Evolutionary conservation across 2,329 filamentous ascomycete species (phyloP).

Genomic region (Fusarium sp.): DNA sequence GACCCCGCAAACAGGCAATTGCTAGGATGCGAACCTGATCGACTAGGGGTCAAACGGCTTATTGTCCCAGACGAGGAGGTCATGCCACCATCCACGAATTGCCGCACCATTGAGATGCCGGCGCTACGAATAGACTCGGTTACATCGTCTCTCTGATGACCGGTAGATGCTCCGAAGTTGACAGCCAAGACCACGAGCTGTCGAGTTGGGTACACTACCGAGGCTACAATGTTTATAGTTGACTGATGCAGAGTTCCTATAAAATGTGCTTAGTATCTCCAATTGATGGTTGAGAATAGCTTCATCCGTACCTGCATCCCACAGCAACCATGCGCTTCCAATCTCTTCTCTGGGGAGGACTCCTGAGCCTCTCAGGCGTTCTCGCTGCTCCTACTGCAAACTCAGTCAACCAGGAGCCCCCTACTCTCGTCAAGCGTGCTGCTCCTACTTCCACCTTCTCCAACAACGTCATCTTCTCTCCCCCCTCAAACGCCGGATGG

Average conservation of each 20-base stretch:
- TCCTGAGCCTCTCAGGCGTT: slow-evolving; percentile 33
- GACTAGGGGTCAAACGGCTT: slow-evolving; percentile 5
- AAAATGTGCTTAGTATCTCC: background rate
- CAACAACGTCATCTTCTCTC: slow-evolving; percentile 56
- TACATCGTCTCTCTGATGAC: background rate
- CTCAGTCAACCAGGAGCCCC: slow-evolving; percentile 2
- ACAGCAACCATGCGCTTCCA: slow-evolving; percentile 24
- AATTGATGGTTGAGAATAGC: background rate
- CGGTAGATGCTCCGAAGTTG: slow-evolving; percentile 25
- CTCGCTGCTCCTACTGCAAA: slow-evolving; percentile 33
- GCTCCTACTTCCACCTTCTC: slow-evolving; percentile 38
- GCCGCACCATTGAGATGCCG: slow-evolving; percentile 24
- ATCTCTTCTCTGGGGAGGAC: slow-evolving; percentile 32
- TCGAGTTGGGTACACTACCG: background rate
- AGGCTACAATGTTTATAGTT: slow-evolving; percentile 1
- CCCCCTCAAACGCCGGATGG: slow-evolving; percentile 52
- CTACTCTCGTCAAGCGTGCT: slow-evolving; percentile 27
- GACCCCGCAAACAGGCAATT: slow-evolving; percentile 23
- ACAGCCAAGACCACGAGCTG: slow-evolving; percentile 10
- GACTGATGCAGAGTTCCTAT: background rate
- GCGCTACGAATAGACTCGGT: slow-evolving; percentile 1
- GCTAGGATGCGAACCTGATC: background rate
- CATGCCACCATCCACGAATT: slow-evolving; percentile 13
- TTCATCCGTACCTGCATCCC: background rate
- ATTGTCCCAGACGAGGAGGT: slow-evolving; percentile 14